Base-by-base conservation (phyloP, 208 protist species). In the Vickermania ingenoplastis region DNA sequence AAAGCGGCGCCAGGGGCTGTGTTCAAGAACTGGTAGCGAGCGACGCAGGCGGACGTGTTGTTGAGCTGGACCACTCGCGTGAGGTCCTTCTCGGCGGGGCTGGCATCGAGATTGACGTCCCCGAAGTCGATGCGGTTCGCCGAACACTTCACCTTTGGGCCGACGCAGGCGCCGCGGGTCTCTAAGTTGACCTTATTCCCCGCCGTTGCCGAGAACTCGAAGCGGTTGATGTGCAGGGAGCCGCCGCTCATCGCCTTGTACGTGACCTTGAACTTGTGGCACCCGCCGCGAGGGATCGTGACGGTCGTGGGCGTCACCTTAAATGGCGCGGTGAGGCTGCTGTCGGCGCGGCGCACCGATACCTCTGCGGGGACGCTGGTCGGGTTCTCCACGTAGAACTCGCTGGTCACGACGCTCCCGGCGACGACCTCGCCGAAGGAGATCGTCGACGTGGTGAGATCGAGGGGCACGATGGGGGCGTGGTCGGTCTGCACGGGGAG, bases 361-460 rank as follows among this genome's bases (percentile, higher is more conserved):
- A 92, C 85, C 17, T 29, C 53, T 17, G 83, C 89, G 31, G 77
- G 49, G 7, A 97, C 92, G 23, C 72, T 72, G 22, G 88, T 86
- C 1, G 79, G 76, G 66, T 97, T 97, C 51, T 61, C 59, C 29
- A 97, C 23, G n/a, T 45, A 68, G 51, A 97, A 69, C 41, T 75
- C 51, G 49, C 54, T 65, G 2, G 50, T 73, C 1, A 41, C 31
- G 3, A 59, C 63, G 14, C 45, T 66, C 1, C 71, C 71, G 1
- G 72, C 57, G 2, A 83, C 60, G 26, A 83, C 70, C 50, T 61
- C 41, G 31, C 72, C 61, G 71, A 77, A 88, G 61, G 88, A 63
- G 24, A 88, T 22, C 5, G 65, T 41, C 17, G 56, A 28, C 23
- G 51, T 13, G 21, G 59, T 22, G 49, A 22, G 23, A 17, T 48